Evolutionary conservation across 176 grass and related monocot genomes (phyloP).

Genomic region (Oropetium thomaeum): DNA sequence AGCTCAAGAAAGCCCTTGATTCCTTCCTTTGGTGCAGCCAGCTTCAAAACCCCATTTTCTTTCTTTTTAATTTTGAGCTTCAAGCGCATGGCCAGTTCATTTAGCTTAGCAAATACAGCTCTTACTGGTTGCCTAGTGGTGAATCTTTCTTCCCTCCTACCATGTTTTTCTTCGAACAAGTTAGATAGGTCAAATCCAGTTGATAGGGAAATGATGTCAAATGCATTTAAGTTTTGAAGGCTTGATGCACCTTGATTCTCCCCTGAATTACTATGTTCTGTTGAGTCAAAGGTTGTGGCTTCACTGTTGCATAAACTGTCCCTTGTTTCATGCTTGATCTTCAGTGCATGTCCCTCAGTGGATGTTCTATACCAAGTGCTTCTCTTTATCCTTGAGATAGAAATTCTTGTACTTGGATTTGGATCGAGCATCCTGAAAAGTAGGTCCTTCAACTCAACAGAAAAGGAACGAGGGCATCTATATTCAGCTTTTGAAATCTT

Average conservation of each 20-base stretch:
- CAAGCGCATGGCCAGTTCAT: slow-evolving; percentile 43
- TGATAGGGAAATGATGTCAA: slow-evolving; percentile 67
- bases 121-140: slow-evolving; percentile 44
- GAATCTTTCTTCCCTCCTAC: slow-evolving; percentile 40
- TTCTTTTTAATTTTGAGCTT: slow-evolving; percentile 60
- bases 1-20: slow-evolving; percentile 56
- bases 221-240: slow-evolving; percentile 55
- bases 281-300: slow-evolving; percentile 23
- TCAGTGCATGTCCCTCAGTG: slow-evolving; percentile 22
- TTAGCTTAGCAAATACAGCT: slow-evolving; percentile 46
- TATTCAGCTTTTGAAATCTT: slow-evolving; percentile 48
- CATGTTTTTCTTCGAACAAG: slow-evolving; percentile 43
- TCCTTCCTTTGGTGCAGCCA: slow-evolving; percentile 48
- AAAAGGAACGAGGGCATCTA: slow-evolving; percentile 39
- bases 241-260: slow-evolving; percentile 18
- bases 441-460: slow-evolving; percentile 37
- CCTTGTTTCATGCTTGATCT: slow-evolving; percentile 24
- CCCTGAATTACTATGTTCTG: slow-evolving; percentile 24
- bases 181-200: slow-evolving; percentile 60
- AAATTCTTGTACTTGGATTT: slow-evolving; percentile 37
- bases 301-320: slow-evolving; percentile 20
- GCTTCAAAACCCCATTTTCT: slow-evolving; percentile 48
- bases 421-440: slow-evolving; percentile 46
- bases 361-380: slow-evolving; percentile 40
- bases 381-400: slow-evolving; percentile 41